Evolutionary conservation across 371 early-diverging fungal species (phyloP), one percentile per base, ranked within the genome.

Genomic region (Basidiobolus meristosporus): DNA sequence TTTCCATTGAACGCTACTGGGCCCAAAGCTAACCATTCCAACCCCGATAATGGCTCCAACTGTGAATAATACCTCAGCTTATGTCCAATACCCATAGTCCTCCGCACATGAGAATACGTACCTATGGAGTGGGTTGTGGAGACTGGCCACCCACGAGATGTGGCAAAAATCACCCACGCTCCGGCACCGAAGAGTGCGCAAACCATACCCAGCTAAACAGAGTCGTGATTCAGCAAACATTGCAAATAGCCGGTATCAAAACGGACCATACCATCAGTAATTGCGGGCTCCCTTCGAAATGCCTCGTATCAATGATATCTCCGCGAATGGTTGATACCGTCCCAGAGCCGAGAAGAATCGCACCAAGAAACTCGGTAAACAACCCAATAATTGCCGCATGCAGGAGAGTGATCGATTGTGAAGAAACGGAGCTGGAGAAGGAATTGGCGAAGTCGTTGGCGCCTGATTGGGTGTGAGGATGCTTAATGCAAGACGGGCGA

Each of bases 391-490:
- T 52, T 51, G 68, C 63, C 6, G 87, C 88, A 53, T 79, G 77
- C 4, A 42, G 44, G 26, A 85, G 51, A 9, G 76, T 73, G 35
- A 88, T 46, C 3, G 88, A 75, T 10, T 80, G 77, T 2, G 87
- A 78, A n/a, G 77, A 75, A 31, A 86, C 83, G 15, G 86, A 81
- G 16, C 81, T 80, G 26, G 86, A 79, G 50, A 84, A 88, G 5
- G 82, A 68, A 51, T 88, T 86, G 49, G 88, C 77, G 7, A 88
- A 87, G 56, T 89, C 90, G 56, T 89, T 89, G 30, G 90, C 86
- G 46, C n/a, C n/a, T n/a, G n/a, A n/a, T n/a, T n/a, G n/a, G n/a
- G n/a, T n/a, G n/a, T 87, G n/a, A n/a, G n/a, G n/a, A n/a, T n/a
- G n/a, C n/a, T n/a, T n/a, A n/a, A n/a, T n/a, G n/a, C n/a, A n/a